Evolutionary conservation across 2,329 filamentous ascomycete genomes (phyloP), one percentile per base, ranked within the genome.

Genomic region (Volutella citrinella): DNA sequence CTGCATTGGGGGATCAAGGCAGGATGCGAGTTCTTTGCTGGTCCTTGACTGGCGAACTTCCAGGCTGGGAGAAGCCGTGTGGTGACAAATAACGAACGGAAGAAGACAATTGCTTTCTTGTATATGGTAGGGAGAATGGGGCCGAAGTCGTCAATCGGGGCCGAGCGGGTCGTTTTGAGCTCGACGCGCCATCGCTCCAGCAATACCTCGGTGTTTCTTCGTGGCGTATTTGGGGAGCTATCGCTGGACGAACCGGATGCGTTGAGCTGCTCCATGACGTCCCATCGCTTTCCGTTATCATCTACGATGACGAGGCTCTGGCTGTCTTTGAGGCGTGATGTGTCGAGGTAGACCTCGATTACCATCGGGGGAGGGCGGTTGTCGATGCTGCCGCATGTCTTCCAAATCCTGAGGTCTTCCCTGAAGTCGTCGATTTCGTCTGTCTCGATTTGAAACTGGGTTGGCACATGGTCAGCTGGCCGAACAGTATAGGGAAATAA

Each of bases 31-130:
- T 79, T 76, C 61, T 90, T 91, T 14, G 79, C 76, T 44, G 86
- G 72, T 31, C 78, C 80, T 52, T 86, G 83, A 54, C 84, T 77
- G 24, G 73, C 80, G 54, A 95, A 84, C 64, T 84, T 94, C 82
- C 85, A 95, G 16, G 85, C 81, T 4, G 93, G 93, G 42, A 95
- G 68, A 42, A 96, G 76, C 51, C 87, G 84, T 24, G 87, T 79
- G 34, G 86, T 85, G 30, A 87, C 80, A 60, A 87, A 95, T 27
- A 98, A 73, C 3, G 89, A 89, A 40, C 93, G 79, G 64, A 97
- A 96, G 51, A 96, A 80, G 48, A 97, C 85, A 45, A 98, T 95
- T 51, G 87, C 88, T 65, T 95, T 93, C 67, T 98, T 98, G 73
- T 98, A 98, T 38, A 95, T 82, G 32, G 87, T 91, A 11, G 93